A percentile compares a stretch with the other conserved stretches of the same genome.
Conservation (phyloP, 169 alveolate species). For the Plasmodium falciparum region DNA sequence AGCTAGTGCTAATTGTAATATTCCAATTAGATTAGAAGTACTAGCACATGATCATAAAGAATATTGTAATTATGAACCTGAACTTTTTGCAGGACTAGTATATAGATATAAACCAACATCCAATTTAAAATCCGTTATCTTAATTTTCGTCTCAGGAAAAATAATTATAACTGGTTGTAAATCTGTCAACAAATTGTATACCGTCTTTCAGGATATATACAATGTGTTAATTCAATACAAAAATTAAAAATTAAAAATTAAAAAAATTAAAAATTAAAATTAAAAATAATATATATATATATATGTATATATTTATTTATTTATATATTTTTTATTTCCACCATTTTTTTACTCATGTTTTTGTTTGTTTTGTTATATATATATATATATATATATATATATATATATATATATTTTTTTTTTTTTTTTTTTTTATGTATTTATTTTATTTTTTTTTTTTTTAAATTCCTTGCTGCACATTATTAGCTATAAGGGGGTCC, state of each 20-base stretch:
- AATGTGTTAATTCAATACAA: slow-evolving; percentile 92
- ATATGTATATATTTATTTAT: no score
- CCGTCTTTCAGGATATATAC: slow-evolving; percentile 92
- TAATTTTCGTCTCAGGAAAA: slow-evolving; percentile 98
- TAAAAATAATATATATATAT: not conserved
- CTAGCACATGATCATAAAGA: slow-evolving; percentile 93
- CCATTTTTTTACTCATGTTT: no score
- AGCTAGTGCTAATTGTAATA: slow-evolving; percentile 97
- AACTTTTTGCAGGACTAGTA: slow-evolving; percentile 96
- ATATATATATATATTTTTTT: no score
- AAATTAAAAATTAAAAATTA: slow-evolving; percentile 76
- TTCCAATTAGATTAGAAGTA: slow-evolving; percentile 97
- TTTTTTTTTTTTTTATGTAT: no score
- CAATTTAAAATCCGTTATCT: slow-evolving; percentile 93
- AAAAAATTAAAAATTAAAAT: not conserved
- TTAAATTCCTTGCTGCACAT: not conserved
- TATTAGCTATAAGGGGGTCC: slow-evolving; percentile 42
- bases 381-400: no score
- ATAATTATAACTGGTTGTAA: slow-evolving; percentile 99
- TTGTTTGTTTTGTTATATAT: no score
- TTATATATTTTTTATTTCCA: no score
- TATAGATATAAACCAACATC: slow-evolving; percentile 81
- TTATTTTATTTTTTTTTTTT: not conserved
- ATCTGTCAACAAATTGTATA: slow-evolving; percentile 91
- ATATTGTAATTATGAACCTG: slow-evolving; percentile 98